A percentile compares a stretch with the other conserved stretches of the same genome.
Conservation (phyloP, 2,329 filamentous ascomycete species). For the Knufia petricola region DNA sequence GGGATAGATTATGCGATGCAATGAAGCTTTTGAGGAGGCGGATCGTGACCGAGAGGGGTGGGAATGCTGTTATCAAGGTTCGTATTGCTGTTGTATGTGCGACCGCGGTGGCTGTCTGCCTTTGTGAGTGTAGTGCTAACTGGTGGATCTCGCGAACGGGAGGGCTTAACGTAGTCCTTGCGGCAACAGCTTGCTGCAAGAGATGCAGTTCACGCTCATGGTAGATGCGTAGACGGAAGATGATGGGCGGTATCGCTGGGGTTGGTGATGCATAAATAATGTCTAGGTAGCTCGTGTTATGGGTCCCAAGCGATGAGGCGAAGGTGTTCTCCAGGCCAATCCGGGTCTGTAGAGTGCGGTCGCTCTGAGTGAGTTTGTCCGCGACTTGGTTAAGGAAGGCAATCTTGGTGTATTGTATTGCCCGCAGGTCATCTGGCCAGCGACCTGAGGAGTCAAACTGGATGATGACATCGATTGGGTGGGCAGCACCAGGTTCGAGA, state of each 20-base stretch:
- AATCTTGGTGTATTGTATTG: slow-evolving; percentile 88
- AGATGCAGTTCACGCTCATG: slow-evolving; percentile 78
- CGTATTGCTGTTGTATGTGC: slow-evolving; percentile 73
- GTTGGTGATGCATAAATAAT: slow-evolving; percentile 54
- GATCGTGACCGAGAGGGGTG: slow-evolving; percentile 70
- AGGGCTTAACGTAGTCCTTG: slow-evolving; percentile 63
- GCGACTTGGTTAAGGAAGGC: slow-evolving; percentile 72
- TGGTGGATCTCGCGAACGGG: slow-evolving; percentile 60
- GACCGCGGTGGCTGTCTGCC: slow-evolving; percentile 58
- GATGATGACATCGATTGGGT: slow-evolving; percentile 66
- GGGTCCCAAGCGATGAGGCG: slow-evolving; percentile 13
- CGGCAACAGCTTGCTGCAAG: slow-evolving; percentile 63
- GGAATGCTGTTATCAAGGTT: slow-evolving; percentile 69
- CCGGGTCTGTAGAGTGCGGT: slow-evolving; percentile 53
- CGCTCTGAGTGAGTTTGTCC: slow-evolving; percentile 56
- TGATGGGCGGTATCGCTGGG: slow-evolving; percentile 40
- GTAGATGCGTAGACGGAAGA: slow-evolving; percentile 78
- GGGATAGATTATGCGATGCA: slow-evolving; percentile 64
- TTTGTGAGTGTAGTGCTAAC: slow-evolving; percentile 59
- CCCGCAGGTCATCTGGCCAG: slow-evolving; percentile 85
- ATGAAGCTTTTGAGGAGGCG: slow-evolving; percentile 88
- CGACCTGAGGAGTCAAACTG: slow-evolving; percentile 88
- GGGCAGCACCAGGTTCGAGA: slow-evolving; percentile 20
- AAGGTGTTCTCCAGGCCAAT: slow-evolving; percentile 71
- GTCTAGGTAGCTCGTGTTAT: slow-evolving; percentile 47